These are phyloP conservation scores for Fusarium agapanthi DNA, from an alignment of 2,329 filamentous ascomycete species.

Conservation along the genomic window DNA sequence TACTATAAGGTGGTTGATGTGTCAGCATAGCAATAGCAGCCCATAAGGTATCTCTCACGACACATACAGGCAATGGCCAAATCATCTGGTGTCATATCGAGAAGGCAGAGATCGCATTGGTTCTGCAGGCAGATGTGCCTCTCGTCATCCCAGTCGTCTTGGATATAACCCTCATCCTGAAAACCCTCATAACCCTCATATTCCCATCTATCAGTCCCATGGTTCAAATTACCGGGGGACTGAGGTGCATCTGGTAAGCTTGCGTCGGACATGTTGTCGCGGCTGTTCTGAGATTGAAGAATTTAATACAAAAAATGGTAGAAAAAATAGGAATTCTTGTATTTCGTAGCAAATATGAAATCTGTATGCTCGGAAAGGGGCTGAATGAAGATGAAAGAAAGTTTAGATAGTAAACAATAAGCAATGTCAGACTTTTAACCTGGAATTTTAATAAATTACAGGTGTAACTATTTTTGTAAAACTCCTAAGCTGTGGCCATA, in stretches of 20 bases:
- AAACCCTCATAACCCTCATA: neutral
- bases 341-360: neutral
- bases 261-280: neutral
- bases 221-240: neutral
- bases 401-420: neutral
- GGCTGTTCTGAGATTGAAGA: neutral
- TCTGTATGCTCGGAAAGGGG: neutral
- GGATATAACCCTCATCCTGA: neutral
- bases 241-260: neutral
- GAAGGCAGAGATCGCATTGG: neutral
- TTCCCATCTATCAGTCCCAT: neutral
- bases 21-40: neutral
- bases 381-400: neutral
- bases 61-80: neutral
- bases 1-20: neutral
- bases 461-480: neutral
- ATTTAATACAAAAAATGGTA: neutral
- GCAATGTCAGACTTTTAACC: neutral
- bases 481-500: neutral
- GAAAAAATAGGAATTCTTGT: neutral
- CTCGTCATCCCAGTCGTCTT: neutral
- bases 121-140: neutral
- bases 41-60: neutral
- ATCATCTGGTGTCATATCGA: neutral
- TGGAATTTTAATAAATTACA: neutral